These are phyloP conservation scores for Pseudophaeomoniella oleicola DNA, from an alignment of 2,329 filamentous ascomycete genomes.

Conservation along the genomic window DNA sequence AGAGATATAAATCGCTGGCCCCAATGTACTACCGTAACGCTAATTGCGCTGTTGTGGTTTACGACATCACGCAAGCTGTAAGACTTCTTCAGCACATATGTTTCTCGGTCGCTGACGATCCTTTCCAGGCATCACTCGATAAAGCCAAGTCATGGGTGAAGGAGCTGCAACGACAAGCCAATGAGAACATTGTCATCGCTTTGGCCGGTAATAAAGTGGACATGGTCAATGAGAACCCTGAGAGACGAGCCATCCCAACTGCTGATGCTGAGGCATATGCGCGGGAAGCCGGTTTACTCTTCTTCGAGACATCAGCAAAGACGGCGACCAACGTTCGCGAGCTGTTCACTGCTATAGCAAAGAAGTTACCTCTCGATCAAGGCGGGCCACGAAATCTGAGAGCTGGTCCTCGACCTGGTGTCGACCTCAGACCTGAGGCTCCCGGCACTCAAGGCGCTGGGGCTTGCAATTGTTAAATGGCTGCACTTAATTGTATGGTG, in stretches of 20 bases:
- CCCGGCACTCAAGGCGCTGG: slow-evolving; percentile 44
- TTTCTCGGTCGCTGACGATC: slow-evolving; percentile 7
- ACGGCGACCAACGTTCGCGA: slow-evolving; percentile 92
- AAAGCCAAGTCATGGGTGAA: slow-evolving; percentile 99
- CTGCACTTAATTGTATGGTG: no score
- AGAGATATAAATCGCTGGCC: slow-evolving; percentile 95
- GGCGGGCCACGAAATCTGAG: slow-evolving; percentile 79
- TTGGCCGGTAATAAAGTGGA: slow-evolving; percentile 97
- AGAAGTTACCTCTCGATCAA: slow-evolving; percentile 93
- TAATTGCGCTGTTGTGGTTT: slow-evolving; percentile 97
- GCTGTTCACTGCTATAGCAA: slow-evolving; percentile 92
- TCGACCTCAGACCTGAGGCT: slow-evolving; percentile 51
- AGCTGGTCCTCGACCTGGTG: slow-evolving; percentile 46
- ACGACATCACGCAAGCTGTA: slow-evolving; percentile 98
- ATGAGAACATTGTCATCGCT: slow-evolving; percentile 98
- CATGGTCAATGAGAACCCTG: slow-evolving; percentile 82
- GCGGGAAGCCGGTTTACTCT: slow-evolving; percentile 79
- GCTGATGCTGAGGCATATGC: slow-evolving; percentile 93
- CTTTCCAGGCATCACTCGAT: slow-evolving; percentile 70
- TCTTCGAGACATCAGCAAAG: slow-evolving; percentile 98
- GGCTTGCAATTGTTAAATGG: slow-evolving; percentile 48
- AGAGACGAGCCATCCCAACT: slow-evolving; percentile 82
- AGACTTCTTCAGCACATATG: slow-evolving; percentile 18
- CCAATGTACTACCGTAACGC: slow-evolving; percentile 99
- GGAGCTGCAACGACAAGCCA: slow-evolving; percentile 94